A percentile compares a stretch with the other conserved stretches of the same genome.
These are phyloP conservation scores for Pichia cephalocereana DNA, from an alignment of 805 yeast genomes.

Conservation along the genomic window DNA sequence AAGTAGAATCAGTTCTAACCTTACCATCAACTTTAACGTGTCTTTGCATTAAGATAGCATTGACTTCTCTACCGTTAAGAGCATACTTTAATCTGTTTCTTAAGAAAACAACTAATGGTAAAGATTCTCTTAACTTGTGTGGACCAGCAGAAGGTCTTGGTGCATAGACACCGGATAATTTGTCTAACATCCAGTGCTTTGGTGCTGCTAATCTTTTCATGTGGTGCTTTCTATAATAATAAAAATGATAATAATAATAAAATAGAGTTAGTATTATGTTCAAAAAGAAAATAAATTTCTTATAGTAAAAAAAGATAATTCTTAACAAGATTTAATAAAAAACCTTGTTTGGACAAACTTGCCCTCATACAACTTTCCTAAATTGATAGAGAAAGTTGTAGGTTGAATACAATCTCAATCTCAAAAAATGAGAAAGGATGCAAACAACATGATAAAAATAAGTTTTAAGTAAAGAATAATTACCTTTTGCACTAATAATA, in stretches of 20 bases:
- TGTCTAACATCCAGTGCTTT: conserved; percentile 99
- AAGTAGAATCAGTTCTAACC: conserved; percentile 98
- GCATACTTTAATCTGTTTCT: conserved; percentile 99
- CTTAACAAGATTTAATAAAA: too few species aligned
- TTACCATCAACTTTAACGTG: conserved; percentile 98
- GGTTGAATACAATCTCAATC: conserved; percentile 1
- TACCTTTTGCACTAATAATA: conserved; percentile 2
- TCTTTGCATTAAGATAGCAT: conserved; percentile 96
- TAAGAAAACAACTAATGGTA: conserved; percentile 92
- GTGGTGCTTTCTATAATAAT: conserved; percentile 77
- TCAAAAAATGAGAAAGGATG: neutral
- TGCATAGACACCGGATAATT: conserved; percentile 97
- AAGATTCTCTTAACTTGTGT: conserved; percentile 97
- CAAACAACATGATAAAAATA: neutral
- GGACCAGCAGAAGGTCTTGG: conserved; percentile 99
- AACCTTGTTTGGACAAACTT: neutral
- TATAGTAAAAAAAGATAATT: too few species aligned
- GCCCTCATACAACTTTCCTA: conserved; percentile 2
- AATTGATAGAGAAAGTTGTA: conserved; percentile 1
- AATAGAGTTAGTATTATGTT: neutral
- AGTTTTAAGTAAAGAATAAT: neutral
- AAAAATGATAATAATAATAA: neutral
- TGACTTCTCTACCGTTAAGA: conserved; percentile 97
- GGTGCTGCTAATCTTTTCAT: conserved; percentile 99
- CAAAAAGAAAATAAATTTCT: too few species aligned